These are phyloP conservation scores for Neurospora tetraspora DNA, from an alignment of 495 filamentous ascomycete genomes.

Conservation along the genomic window DNA sequence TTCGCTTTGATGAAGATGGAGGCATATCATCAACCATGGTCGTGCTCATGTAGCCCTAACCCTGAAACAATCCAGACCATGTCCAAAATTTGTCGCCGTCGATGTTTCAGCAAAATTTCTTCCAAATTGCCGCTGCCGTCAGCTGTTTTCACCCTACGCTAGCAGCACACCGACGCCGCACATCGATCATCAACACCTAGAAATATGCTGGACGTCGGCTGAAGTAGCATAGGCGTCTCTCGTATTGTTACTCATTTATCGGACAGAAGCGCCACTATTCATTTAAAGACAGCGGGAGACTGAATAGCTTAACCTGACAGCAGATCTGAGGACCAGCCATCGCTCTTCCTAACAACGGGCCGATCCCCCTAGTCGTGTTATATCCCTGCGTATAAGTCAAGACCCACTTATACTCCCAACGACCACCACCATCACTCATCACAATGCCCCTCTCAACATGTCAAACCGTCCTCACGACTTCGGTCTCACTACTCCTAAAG, in stretches of 20 bases:
- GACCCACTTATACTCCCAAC: background rate
- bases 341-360: background rate
- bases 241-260: background rate
- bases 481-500: background rate
- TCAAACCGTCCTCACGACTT: background rate
- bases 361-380: too few relatives aligned
- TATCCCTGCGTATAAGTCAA: background rate
- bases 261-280: background rate
- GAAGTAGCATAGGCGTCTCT: background rate
- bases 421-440: background rate
- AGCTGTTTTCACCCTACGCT: background rate
- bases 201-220: background rate
- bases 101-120: background rate
- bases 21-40: background rate
- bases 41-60: background rate
- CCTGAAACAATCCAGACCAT: background rate
- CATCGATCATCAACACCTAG: background rate
- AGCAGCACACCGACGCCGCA: background rate
- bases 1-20: background rate
- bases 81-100: background rate
- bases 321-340: background rate
- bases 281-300: background rate
- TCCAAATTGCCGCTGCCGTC: background rate
- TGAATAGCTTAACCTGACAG: background rate
- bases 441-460: background rate